Percentiles rank a stretch among this genome's conserved stretches.
These are phyloP conservation scores for Trichomonas vaginalis DNA, from an alignment of 208 protist genomes.

Conservation along the genomic window DNA sequence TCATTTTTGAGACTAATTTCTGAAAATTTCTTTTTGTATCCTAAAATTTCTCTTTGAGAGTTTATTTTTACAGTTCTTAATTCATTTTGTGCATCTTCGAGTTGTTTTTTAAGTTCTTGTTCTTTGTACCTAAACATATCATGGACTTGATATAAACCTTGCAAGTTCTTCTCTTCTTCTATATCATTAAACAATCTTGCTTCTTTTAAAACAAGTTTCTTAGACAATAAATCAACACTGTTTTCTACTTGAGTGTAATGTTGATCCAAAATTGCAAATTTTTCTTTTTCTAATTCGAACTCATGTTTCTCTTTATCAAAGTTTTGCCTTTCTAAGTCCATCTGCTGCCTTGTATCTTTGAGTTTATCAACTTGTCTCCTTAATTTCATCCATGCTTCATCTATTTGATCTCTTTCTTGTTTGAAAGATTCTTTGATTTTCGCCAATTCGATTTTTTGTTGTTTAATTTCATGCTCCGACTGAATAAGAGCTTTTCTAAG, in stretches of 20 bases:
- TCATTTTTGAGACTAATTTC: not conserved
- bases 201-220: not conserved
- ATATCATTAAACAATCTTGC: not conserved
- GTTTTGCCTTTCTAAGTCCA: not conserved
- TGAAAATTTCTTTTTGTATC: not conserved
- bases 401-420: not conserved
- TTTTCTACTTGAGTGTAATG: not conserved
- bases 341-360: not conserved
- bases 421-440: not conserved
- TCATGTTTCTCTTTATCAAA: not conserved
- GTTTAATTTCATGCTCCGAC: conserved; percentile 48
- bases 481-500: conserved; percentile 57
- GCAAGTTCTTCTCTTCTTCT: not conserved
- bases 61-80: not conserved
- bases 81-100: not conserved
- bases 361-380: not conserved
- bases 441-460: not conserved
- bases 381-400: not conserved
- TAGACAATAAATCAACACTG: not conserved
- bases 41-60: not conserved
- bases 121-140: not conserved
- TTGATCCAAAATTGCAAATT: not conserved
- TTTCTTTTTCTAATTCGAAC: not conserved
- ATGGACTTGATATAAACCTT: not conserved
- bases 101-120: not conserved